Evolutionary conservation across 768 basidiomycete species (phyloP), one percentile per base, ranked within the genome.

Genomic region (Trametes gibbosa): DNA sequence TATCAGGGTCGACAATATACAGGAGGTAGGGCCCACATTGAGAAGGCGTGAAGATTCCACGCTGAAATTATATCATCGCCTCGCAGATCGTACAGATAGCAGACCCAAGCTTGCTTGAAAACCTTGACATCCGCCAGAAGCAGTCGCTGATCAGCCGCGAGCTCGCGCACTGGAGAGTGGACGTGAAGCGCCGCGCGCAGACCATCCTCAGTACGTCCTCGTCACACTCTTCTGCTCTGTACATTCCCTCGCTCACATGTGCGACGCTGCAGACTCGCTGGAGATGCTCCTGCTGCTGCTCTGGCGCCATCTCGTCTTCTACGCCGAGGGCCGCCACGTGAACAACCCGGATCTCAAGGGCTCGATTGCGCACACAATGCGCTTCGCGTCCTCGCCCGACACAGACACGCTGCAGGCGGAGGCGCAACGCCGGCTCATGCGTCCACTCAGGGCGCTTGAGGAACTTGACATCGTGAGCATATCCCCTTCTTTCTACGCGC

Each of bases 241-340:
- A 8, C 27, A 19, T 24, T 29, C 40, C 10, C 45, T 19, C 42
- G 8, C 41, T 48, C 39, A 14, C 24, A 3, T 8, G 2, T 32
- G 8, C 29, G 29, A 4, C 10, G 16, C 34, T 21, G 32, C 63
- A 90, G 89, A 81, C 56, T 82, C 86, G 16, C 73, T 84, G 50
- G 94, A 95, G 72, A 88, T 93, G 83, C 70, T 90, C 5, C 76
- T 95, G 9, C 77, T 95, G 17, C 77, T 95, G 19, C 74, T 92
- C 10, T 93, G 90, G 88, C 80, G 91, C 16, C 94, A 95, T 66
- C 67, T 92, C 27, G 78, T 82, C 14, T 84, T 85, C 68, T 95
- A 89, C 71, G 70, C 78, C 39, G 76, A 79, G 52, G 70, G 72
- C 53, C 56, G 72, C n/a, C 72, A 70, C 50, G 40, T 67, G 67